Conservation (phyloP, 2,329 filamentous ascomycete genomes). For the Byssothecium circinans region DNA sequence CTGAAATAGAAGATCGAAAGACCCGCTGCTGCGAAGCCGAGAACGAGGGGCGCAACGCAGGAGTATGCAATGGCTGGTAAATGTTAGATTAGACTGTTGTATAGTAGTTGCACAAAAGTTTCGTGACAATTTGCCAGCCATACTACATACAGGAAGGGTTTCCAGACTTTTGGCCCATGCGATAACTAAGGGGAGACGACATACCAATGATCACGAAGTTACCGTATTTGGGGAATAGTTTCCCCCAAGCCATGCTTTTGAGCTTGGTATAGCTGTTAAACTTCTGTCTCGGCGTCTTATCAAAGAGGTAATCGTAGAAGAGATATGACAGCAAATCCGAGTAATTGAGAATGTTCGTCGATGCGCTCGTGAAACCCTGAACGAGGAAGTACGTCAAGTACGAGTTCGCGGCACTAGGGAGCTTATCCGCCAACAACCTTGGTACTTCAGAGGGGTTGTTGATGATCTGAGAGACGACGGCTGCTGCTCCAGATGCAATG, state of each 20-base stretch:
- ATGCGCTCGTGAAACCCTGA: slow-evolving; percentile 80
- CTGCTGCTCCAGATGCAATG: slow-evolving; percentile 75
- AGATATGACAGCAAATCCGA: slow-evolving; percentile 73
- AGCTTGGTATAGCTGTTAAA: slow-evolving; percentile 39
- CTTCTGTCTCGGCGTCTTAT: slow-evolving; percentile 66
- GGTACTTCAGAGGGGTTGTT: slow-evolving; percentile 64
- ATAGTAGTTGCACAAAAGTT: too few species aligned
- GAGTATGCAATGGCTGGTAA: slow-evolving; percentile 75
- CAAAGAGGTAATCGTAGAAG: slow-evolving; percentile 72
- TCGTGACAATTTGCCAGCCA: too few species aligned
- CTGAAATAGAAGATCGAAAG: slow-evolving; percentile 82
- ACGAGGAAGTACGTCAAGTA: slow-evolving; percentile 95
- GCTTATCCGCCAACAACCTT: slow-evolving; percentile 66
- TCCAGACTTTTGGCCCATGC: too few species aligned
- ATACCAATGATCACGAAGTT: slow-evolving; percentile 46
- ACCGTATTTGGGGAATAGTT: slow-evolving; percentile 45
- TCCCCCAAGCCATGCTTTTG: slow-evolving; percentile 43
- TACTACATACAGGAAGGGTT: too few species aligned
- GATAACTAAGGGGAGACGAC: too few species aligned
- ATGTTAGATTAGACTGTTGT: slow-evolving; percentile 15
- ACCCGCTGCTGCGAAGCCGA: slow-evolving; percentile 78
- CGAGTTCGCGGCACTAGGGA: slow-evolving; percentile 88
- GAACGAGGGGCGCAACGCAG: slow-evolving; percentile 80
- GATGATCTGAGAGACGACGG: slow-evolving; percentile 65
- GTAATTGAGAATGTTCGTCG: slow-evolving; percentile 73